phyloP scores from a whole-genome alignment of 2,329 filamentous ascomycete species.

The Cercospora canescens region DNA sequence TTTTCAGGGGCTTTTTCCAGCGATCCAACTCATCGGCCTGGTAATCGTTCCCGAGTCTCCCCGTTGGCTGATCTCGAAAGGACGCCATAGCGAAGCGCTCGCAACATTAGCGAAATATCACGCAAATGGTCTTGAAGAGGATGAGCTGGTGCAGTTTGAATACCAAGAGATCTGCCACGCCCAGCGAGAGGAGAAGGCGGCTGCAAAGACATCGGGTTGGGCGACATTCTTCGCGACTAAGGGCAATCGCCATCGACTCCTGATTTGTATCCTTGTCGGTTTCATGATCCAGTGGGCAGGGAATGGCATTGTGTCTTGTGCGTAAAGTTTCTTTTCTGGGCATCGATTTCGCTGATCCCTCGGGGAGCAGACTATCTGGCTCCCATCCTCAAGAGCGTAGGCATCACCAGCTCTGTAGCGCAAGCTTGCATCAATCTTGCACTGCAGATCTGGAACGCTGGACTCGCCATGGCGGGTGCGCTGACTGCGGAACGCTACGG shows the following conservation, averaged over 20 bases:
- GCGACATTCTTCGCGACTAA: slow-evolving; percentile 19
- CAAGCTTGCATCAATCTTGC: slow-evolving; percentile 41
- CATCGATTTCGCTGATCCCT: too few species aligned
- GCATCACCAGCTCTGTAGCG: slow-evolving; percentile 36
- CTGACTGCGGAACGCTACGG: slow-evolving; percentile 44
- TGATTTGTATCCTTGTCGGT: too few species aligned
- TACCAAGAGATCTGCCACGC: too few species aligned
- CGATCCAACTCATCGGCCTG: slow-evolving; percentile 24
- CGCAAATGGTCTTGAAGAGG: too few species aligned
- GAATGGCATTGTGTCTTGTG: too few species aligned
- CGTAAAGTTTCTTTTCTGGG: too few species aligned
- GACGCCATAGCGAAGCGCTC: too few species aligned
- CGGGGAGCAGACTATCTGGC: slow-evolving; percentile 23
- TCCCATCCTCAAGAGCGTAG: slow-evolving; percentile 39
- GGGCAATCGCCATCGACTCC: background rate
- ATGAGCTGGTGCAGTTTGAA: too few species aligned
- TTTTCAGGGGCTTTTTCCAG: slow-evolving; percentile 24
- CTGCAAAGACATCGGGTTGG: slow-evolving; percentile 22
- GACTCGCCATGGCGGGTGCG: slow-evolving; percentile 39
- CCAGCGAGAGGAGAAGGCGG: slow-evolving; percentile 21
- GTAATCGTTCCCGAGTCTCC: slow-evolving; percentile 30
- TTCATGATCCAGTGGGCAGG: background rate
- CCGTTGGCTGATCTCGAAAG: too few species aligned
- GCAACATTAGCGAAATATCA: too few species aligned
- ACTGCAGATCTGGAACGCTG: slow-evolving; percentile 42